Conservation (phyloP, 257 asterid species). For the Gentiana macrophylla region DNA sequence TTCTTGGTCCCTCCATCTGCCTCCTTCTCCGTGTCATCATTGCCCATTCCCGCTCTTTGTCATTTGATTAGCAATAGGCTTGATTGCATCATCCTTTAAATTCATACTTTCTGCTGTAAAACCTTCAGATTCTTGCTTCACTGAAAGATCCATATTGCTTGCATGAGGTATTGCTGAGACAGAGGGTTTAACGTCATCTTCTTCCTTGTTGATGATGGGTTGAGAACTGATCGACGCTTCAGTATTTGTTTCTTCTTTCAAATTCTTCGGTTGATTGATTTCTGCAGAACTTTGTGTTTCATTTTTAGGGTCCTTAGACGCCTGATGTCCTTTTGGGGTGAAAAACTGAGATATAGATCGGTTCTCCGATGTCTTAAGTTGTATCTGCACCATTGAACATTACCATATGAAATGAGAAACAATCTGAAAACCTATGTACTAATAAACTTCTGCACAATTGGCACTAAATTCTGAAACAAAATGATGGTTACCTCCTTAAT, state of each 20-base stretch:
- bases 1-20: conserved; percentile 8
- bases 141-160: conserved; percentile 8
- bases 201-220: conserved; percentile 5
- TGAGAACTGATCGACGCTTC: conserved; percentile 12
- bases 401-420: too few species aligned
- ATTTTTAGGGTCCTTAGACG: conserved; percentile 18
- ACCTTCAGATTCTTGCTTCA: conserved; percentile 29
- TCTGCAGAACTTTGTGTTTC: conserved; percentile 23
- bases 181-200: conserved; percentile 11
- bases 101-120: conserved; percentile 19
- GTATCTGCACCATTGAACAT: conserved; percentile 20
- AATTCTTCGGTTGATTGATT: conserved; percentile 17
- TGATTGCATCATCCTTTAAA: conserved; percentile 14
- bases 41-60: conserved; percentile 31
- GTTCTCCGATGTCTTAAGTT: conserved; percentile 52
- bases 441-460: too few species aligned
- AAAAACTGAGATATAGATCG: conserved; percentile 68
- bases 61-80: conserved; percentile 24
- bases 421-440: too few species aligned
- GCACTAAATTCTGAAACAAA: too few species aligned
- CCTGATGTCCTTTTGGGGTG: conserved; percentile 36
- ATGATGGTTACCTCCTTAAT: conserved; percentile 50
- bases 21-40: conserved; percentile 8
- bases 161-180: conserved; percentile 6
- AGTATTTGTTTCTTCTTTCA: conserved; percentile 31